Base-by-base conservation (phyloP, 179 eudicot genomes). In the Silene coronaria region DNA sequence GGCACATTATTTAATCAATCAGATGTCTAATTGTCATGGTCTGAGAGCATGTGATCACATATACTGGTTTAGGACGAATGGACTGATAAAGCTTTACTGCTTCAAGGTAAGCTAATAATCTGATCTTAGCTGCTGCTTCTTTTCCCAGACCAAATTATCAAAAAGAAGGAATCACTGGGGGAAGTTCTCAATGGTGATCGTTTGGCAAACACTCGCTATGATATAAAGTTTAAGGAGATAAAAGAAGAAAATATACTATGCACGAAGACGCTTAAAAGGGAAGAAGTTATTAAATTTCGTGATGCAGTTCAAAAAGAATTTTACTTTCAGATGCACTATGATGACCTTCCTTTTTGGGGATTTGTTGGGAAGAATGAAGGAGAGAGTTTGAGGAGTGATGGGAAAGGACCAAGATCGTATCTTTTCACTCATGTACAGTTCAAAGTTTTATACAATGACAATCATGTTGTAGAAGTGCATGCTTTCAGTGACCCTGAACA, bases 311-410 rank as follows among this genome's bases (percentile, higher is more conserved):
- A 1, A 66, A 84, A 85, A 73, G 91, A 90, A 1, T 92, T 71
- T 79, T 91, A 89, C 84, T 90, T 85, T 78, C 89, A 90, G 71
- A 89, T 90, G 97, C 84, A 82, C 75, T 86, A 72, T 77, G 97
- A 92, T 77, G 93, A 88, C 79, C 96, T 92, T 78, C 93, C 93
- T 10, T 71, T 92, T 19, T 90, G 97, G 97, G 97, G 91, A 46
- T 92, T 85, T 80, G 68, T 92, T 48, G 97, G 97, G 73, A 92
- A 84, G 85, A 79, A 86, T 77, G 97, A 90, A 82, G 84, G 78
- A n/a, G 83, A 78, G 58, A 80, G 70, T 59, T 79, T 76, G 66
- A 63, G 61, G 48, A 66, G 67, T 36, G 79, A 82, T 77, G 71
- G 78, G 28, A 80, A 76, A 71, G 88, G 86, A 27, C 81, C 85